phyloP scores from a whole-genome alignment of 257 asterid genomes.

The Solanum bukasovii region DNA sequence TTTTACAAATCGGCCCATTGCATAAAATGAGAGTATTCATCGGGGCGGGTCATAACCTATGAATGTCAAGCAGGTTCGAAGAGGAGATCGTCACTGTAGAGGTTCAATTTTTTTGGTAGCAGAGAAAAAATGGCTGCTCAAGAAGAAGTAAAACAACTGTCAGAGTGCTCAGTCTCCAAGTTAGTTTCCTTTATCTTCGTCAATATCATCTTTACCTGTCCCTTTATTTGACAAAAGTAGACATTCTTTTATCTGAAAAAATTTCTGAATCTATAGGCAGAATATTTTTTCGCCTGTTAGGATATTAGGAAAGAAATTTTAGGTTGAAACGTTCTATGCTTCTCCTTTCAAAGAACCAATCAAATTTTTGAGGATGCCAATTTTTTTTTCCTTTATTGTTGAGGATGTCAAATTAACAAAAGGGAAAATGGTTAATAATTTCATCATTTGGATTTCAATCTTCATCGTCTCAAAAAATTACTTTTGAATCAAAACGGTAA shows the following conservation, averaged over 20 bases:
- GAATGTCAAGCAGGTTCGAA: not conserved
- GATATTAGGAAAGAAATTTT: not conserved
- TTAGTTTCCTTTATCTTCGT: not conserved
- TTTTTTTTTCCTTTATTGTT: not conserved
- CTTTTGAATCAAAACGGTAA: not conserved
- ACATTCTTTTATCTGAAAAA: not conserved
- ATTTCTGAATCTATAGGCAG: not conserved
- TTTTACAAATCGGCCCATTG: not conserved
- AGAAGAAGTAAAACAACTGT: conserved; percentile 48
- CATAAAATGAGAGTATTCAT: not conserved
- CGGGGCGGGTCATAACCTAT: not conserved
- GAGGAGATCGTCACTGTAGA: not conserved
- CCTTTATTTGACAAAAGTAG: not conserved
- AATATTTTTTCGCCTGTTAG: not conserved
- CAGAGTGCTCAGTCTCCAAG: conserved; percentile 63
- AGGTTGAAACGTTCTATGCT: not conserved
- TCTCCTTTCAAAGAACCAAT: not conserved
- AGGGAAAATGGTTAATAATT: not conserved
- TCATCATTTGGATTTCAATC: not conserved
- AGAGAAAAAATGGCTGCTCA: conserved; percentile 30
- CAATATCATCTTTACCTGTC: not conserved
- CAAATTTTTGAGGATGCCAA: not conserved
- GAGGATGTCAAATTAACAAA: not conserved
- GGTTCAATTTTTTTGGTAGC: not conserved
- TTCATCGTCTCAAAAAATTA: not conserved